These are phyloP conservation scores for Aquilaria sinensis DNA, from an alignment of 345 rosid genomes.

Conservation along the genomic window DNA sequence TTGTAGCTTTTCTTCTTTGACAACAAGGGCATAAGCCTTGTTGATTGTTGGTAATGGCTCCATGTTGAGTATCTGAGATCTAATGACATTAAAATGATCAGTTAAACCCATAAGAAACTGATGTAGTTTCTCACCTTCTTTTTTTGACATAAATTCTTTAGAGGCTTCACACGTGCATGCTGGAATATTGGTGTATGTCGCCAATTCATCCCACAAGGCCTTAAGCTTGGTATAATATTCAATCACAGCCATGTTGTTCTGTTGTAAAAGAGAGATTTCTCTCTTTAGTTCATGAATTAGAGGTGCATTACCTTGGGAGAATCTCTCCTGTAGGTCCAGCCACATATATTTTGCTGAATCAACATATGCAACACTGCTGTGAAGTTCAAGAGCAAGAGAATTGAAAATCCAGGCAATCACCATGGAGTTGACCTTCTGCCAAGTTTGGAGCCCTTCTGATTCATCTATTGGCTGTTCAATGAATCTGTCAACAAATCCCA, in stretches of 20 bases:
- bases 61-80: too few relatives aligned
- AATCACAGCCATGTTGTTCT: background rate
- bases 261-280: background rate
- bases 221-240: background rate
- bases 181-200: background rate
- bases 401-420: background rate
- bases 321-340: too few relatives aligned
- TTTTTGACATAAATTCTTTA: background rate
- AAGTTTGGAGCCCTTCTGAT: background rate
- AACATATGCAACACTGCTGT: background rate
- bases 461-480: background rate
- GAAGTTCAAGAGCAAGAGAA: background rate
- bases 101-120: background rate
- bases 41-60: too few relatives aligned
- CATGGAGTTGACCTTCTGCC: background rate
- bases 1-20: too few relatives aligned
- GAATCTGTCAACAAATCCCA: background rate
- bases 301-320: background rate
- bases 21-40: too few relatives aligned
- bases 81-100: background rate
- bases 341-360: background rate
- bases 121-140: background rate
- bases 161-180: background rate
- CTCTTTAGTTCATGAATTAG: background rate
- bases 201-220: background rate